Conservation (phyloP, 176 grass and related monocot genomes). For the Oryza longistaminata region DNA sequence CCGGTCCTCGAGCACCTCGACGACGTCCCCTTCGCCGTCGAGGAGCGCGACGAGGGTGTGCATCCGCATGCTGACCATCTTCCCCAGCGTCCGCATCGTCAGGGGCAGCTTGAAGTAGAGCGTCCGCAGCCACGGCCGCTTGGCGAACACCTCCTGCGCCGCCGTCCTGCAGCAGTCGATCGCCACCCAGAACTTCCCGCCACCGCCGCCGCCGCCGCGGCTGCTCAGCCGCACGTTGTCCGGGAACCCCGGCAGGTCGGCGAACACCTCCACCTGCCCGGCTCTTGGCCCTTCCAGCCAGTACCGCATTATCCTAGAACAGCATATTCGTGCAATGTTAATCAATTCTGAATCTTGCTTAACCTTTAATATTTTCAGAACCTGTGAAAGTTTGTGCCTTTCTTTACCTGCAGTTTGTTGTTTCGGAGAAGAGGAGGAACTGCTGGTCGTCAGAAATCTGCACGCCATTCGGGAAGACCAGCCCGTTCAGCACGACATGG, state of each 20-base stretch:
- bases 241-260: conserved; percentile 79
- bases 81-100: conserved; percentile 56
- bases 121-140: conserved; percentile 73
- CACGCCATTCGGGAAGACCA: conserved; percentile 86
- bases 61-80: conserved; percentile 64
- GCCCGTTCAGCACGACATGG: conserved; percentile 60
- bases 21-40: conserved; percentile 55
- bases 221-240: conserved; percentile 77
- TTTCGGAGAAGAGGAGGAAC: conserved; percentile 85
- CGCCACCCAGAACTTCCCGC: conserved; percentile 82
- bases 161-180: conserved; percentile 86
- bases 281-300: conserved; percentile 65
- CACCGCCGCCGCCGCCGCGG: conserved; percentile 36
- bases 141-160: conserved; percentile 64
- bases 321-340: neutral
- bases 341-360: neutral
- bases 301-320: conserved; percentile 79
- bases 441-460: conserved; percentile 80
- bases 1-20: conserved; percentile 81
- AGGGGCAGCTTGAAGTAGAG: conserved; percentile 75
- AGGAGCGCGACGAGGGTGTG: conserved; percentile 73
- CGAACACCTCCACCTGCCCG: conserved; percentile 66
- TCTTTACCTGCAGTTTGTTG: conserved; percentile 79
- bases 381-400: neutral
- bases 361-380: neutral